phyloP scores from a whole-genome alignment of 2,329 filamentous ascomycete genomes.

The Arthrocladium fulminans region DNA sequence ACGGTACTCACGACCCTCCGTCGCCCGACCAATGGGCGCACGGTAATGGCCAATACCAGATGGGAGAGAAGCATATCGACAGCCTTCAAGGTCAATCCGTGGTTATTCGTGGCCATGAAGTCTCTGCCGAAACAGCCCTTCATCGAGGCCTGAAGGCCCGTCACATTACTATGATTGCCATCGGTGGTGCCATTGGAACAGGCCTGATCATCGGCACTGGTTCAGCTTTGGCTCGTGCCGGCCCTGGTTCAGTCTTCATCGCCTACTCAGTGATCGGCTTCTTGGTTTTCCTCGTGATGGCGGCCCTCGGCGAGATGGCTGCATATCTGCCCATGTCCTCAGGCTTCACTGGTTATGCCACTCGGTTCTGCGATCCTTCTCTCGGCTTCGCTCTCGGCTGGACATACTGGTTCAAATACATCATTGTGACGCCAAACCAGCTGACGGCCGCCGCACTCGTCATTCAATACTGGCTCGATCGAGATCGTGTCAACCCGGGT shows the following conservation, averaged over 20 bases:
- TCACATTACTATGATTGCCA: slow-evolving; percentile 37
- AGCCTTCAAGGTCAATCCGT: background rate
- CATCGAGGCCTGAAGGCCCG: slow-evolving; percentile 35
- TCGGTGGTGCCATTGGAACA: slow-evolving; percentile 37
- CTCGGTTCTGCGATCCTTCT: slow-evolving; percentile 69
- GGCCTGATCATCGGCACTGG: slow-evolving; percentile 49
- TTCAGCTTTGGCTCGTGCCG: slow-evolving; percentile 47
- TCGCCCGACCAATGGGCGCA: background rate
- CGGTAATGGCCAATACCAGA: background rate
- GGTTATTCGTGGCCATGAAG: slow-evolving; percentile 1
- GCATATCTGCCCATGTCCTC: slow-evolving; percentile 69
- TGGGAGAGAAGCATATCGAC: slow-evolving; percentile 1
- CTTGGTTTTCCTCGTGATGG: slow-evolving; percentile 74
- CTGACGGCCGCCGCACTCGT: slow-evolving; percentile 71
- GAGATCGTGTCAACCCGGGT: slow-evolving; percentile 61
- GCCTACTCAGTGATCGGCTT: slow-evolving; percentile 38
- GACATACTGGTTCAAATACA: slow-evolving; percentile 64
- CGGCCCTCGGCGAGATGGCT: slow-evolving; percentile 73
- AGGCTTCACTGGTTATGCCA: slow-evolving; percentile 74
- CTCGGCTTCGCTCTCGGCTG: slow-evolving; percentile 71
- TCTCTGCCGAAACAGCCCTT: slow-evolving; percentile 19
- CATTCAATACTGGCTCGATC: slow-evolving; percentile 65
- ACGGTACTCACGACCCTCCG: background rate
- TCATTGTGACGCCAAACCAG: slow-evolving; percentile 78
- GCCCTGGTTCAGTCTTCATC: slow-evolving; percentile 36